Percentiles rank a stretch among this genome's conserved stretches.
Conservation (phyloP, 352 stramenopile species). For the Pythium dissimile region DNA sequence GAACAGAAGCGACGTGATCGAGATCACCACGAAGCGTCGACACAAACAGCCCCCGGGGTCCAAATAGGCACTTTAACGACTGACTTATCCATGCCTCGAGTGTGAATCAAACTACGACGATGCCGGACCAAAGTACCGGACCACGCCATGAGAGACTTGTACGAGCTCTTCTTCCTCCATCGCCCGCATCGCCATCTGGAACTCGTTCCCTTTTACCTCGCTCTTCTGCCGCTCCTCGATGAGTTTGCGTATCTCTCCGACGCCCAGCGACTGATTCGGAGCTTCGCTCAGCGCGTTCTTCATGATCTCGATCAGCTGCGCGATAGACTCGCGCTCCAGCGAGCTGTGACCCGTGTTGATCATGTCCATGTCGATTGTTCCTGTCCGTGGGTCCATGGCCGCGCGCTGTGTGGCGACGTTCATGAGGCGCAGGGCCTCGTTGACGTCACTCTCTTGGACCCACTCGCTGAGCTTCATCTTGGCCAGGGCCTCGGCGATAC, state of each 20-base stretch:
- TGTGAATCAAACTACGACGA: constrained; percentile 1
- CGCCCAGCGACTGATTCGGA: constrained; percentile 63
- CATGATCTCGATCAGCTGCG: constrained; percentile 48
- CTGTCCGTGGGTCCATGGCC: constrained; percentile 97
- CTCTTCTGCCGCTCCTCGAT: constrained; percentile 83
- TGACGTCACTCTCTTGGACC: constrained; percentile 84
- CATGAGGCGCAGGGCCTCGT: constrained; percentile 96
- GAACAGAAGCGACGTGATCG: constrained; percentile 48
- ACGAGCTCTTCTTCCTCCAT: constrained; percentile 92
- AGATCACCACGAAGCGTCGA: constrained; percentile 26
- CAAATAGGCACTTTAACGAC: too few species aligned
- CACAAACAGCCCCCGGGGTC: neutral
- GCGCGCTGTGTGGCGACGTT: constrained; percentile 96
- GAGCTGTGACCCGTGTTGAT: constrained; percentile 94
- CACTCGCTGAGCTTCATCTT: constrained; percentile 90
- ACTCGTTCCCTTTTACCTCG: constrained; percentile 79
- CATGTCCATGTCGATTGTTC: constrained; percentile 99
- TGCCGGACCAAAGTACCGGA: constrained; percentile 56
- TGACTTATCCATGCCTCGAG: too few species aligned
- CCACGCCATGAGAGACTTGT: constrained; percentile 89
- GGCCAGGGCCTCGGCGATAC: constrained; percentile 96
- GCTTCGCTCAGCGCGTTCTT: constrained; percentile 57
- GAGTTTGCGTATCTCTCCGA: constrained; percentile 84
- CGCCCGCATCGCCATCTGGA: constrained; percentile 84
- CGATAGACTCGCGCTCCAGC: constrained; percentile 82